These are phyloP conservation scores for Spergularia bocconei DNA, from an alignment of 148 eudicot species.

Conservation along the genomic window DNA sequence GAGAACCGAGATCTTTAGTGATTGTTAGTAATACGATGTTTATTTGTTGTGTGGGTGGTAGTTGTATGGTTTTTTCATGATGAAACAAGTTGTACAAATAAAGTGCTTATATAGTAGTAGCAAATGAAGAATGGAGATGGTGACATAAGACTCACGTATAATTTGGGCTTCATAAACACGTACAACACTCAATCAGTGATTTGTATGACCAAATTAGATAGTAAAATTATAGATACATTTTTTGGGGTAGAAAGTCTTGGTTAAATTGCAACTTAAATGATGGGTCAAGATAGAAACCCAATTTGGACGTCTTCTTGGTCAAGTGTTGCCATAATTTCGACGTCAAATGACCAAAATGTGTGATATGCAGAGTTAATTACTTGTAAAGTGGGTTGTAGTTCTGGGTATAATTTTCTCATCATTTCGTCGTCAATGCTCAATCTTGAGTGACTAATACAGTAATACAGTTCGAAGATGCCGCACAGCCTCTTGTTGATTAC, in stretches of 20 bases:
- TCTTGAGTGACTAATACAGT: neutral
- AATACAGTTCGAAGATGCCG: too few species aligned
- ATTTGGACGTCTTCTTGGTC: slow-evolving; percentile 6
- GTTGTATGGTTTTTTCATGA: neutral
- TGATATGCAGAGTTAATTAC: neutral
- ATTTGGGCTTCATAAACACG: too few species aligned
- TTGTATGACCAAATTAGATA: neutral
- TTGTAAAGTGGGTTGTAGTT: neutral
- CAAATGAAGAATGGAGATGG: too few species aligned
- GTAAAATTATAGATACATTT: too few species aligned
- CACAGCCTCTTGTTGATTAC: too few species aligned
- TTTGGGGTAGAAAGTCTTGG: neutral
- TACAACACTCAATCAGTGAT: too few species aligned
- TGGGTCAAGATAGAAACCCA: slow-evolving; percentile 1
- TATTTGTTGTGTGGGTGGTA: neutral
- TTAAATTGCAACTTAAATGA: neutral
- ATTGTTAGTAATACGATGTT: neutral
- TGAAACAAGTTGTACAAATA: neutral
- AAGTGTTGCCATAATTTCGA: neutral
- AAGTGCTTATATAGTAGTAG: slow-evolving; percentile 1
- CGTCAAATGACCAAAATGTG: neutral
- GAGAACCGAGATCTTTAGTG: neutral
- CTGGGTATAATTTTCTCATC: neutral
- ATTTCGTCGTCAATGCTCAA: neutral
- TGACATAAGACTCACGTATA: neutral